Evolutionary conservation across 805 yeast genomes (phyloP).

Genomic region (Yarrowia alimentaria): DNA sequence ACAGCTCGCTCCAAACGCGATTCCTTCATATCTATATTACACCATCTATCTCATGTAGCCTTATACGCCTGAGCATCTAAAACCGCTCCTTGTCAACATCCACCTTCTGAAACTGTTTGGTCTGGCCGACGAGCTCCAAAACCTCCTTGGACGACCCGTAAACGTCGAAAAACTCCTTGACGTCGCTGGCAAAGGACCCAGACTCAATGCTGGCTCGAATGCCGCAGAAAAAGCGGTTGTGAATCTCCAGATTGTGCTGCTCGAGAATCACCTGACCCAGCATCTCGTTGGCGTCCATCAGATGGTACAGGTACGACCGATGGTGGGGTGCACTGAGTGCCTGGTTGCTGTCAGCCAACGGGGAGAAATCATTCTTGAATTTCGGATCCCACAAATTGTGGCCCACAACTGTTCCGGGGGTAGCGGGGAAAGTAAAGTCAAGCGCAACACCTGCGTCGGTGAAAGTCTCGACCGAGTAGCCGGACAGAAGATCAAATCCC

Average conservation of each 20-base stretch:
- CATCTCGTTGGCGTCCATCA: conserved; percentile 45
- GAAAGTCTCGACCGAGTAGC: conserved; percentile 36
- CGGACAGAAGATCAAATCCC: conserved; percentile 42
- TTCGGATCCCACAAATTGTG: conserved; percentile 39
- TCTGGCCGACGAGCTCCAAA: background rate
- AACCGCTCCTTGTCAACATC: conserved; percentile 5
- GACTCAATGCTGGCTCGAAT: conserved; percentile 37
- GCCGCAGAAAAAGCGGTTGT: conserved; percentile 38
- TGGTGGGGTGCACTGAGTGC: conserved; percentile 36
- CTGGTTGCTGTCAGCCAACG: conserved; percentile 34
- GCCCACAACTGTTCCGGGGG: conserved; percentile 29
- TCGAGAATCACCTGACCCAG: conserved; percentile 45
- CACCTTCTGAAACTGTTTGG: background rate
- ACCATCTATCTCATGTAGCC: too few relatives aligned
- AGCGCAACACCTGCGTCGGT: conserved; percentile 45
- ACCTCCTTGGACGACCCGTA: conserved; percentile 33
- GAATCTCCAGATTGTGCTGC: conserved; percentile 41
- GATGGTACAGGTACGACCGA: conserved; percentile 46
- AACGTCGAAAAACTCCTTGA: conserved; percentile 29
- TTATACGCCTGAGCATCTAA: too few relatives aligned
- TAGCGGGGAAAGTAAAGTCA: conserved; percentile 35
- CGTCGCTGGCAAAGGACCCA: conserved; percentile 37
- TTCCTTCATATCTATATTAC: background rate
- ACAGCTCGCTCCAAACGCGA: background rate
- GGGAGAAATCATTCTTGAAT: conserved; percentile 38